Base-by-base conservation (phyloP, 1,284 basidiomycete species). In the Marasmius fiardii region DNA sequence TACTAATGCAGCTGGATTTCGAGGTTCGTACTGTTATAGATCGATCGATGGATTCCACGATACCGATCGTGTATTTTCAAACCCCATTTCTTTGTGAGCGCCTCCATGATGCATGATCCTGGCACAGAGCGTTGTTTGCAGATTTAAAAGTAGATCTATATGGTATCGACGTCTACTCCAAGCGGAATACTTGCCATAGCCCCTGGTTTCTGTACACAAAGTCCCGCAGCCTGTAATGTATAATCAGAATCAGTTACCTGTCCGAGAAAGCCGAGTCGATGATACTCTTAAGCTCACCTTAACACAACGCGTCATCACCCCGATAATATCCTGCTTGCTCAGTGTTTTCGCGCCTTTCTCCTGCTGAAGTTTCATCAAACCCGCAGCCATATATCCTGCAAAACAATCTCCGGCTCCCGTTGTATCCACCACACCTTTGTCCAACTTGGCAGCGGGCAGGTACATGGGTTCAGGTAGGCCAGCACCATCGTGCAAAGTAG, bases 331-430 rank as follows among this genome's bases (percentile, higher is more conserved):
- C 11, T 67, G 59, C 51, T 67, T 67, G 20, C 57, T 60, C 34
- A 74, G 68, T 20, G 63, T 65, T 5, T 57, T 52, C 10, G 66
- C 63, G 14, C 63, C 55, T 51, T 60, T 31, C 21, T 54, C 54
- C 0, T 65, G 67, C 50, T 64, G 54, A 0, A 72, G 59, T 43
- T 70, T 65, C 82, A 85, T 82, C 44, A 84, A 67, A 0, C 77
- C 80, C 6, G 74, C 70, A 8, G 82, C 77, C 59, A 84, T 74
- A 62, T 81, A 85, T 11, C 82, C 82, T 0, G 81, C 74, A 62
- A 83, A 83, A 57, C 80, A 82, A 61, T 85, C 82, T 0, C 82
- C 82, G 1, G 82, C 82, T 7, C 82, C 82, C 0, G 82, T 85
- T 0, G 81, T 83, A 62, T 85, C 82, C 11, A 68, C 64, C 2